Conservation (phyloP, 2,329 filamentous ascomycete genomes). For the Fusarium sp. region DNA sequence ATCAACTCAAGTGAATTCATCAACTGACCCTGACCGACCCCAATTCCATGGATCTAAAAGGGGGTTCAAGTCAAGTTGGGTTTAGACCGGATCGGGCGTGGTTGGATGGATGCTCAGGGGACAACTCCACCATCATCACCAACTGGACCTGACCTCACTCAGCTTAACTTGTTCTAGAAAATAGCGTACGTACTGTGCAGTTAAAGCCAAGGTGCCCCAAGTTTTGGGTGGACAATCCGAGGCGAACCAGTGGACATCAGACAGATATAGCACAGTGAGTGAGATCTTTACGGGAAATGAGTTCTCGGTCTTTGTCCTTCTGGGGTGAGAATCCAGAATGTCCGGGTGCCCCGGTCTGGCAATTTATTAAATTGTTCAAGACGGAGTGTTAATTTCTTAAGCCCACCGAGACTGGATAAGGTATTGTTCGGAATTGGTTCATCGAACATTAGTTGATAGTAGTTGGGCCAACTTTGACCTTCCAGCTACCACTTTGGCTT, state of each 20-base stretch:
- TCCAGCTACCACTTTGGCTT: not conserved
- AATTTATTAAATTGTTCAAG: conserved; percentile 38
- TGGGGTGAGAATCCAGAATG: conserved; percentile 32
- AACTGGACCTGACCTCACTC: not conserved
- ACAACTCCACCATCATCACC: conserved; percentile 29
- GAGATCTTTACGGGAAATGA: conserved; percentile 42
- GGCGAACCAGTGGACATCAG: conserved; percentile 13
- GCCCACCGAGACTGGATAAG: conserved; percentile 35
- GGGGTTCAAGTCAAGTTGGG: conserved; percentile 39
- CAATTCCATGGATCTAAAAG: conserved; percentile 35
- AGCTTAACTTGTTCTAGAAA: conserved; percentile 29
- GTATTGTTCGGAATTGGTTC: not conserved
- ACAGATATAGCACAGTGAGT: conserved; percentile 14
- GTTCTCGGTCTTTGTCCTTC: conserved; percentile 25
- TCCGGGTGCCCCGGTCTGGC: conserved; percentile 38
- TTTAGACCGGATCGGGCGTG: conserved; percentile 31
- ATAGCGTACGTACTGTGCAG: conserved; percentile 28
- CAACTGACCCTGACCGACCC: conserved; percentile 11
- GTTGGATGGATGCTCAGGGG: conserved; percentile 13
- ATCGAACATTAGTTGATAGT: not conserved
- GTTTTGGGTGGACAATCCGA: conserved; percentile 14
- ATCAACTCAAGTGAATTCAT: conserved; percentile 18
- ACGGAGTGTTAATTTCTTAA: conserved; percentile 40
- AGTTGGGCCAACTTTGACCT: not conserved
- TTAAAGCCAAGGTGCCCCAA: conserved; percentile 9